A percentile compares a stretch with the other conserved stretches of the same genome.
Conservation (phyloP, 495 filamentous ascomycete genomes). For the Hypoxylon perforatum region DNA sequence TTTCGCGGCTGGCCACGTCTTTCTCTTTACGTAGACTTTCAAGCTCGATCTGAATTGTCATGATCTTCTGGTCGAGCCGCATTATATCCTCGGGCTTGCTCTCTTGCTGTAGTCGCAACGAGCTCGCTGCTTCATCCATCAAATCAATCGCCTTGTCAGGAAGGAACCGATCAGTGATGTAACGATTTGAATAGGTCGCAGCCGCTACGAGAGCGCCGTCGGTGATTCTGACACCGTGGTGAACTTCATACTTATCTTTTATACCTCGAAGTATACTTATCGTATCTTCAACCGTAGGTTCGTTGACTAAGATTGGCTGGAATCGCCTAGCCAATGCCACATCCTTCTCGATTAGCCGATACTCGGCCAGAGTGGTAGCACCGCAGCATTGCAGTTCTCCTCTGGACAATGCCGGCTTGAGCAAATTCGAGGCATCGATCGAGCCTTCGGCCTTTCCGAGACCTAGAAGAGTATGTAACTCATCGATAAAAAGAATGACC, state of each 20-base stretch:
- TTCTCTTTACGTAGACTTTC: slow-evolving; percentile 96
- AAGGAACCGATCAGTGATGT: slow-evolving; percentile 94
- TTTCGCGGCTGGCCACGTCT: slow-evolving; percentile 85
- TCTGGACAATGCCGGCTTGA: slow-evolving; percentile 92
- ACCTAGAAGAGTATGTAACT: slow-evolving; percentile 90
- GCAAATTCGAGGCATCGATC: slow-evolving; percentile 93
- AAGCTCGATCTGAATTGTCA: slow-evolving; percentile 97
- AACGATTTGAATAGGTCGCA: slow-evolving; percentile 91
- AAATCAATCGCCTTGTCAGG: slow-evolving; percentile 98
- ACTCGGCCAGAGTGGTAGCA: slow-evolving; percentile 92
- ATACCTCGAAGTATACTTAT: slow-evolving; percentile 97
- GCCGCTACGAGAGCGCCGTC: slow-evolving; percentile 93
- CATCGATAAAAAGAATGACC: slow-evolving; percentile 95
- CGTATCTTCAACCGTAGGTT: slow-evolving; percentile 90
- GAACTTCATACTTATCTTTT: slow-evolving; percentile 96
- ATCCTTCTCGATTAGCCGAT: slow-evolving; percentile 94
- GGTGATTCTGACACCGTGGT: slow-evolving; percentile 93
- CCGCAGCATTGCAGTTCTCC: slow-evolving; percentile 96
- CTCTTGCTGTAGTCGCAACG: slow-evolving; percentile 91
- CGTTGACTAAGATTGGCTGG: slow-evolving; percentile 89
- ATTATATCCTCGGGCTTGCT: slow-evolving; percentile 95
- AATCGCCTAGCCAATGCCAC: slow-evolving; percentile 92
- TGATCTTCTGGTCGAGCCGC: slow-evolving; percentile 89
- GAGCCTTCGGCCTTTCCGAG: slow-evolving; percentile 95
- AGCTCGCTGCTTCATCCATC: slow-evolving; percentile 94